Conservation (phyloP, 192 early-diverging fungal genomes). For the Rhizophagus sp. region DNA sequence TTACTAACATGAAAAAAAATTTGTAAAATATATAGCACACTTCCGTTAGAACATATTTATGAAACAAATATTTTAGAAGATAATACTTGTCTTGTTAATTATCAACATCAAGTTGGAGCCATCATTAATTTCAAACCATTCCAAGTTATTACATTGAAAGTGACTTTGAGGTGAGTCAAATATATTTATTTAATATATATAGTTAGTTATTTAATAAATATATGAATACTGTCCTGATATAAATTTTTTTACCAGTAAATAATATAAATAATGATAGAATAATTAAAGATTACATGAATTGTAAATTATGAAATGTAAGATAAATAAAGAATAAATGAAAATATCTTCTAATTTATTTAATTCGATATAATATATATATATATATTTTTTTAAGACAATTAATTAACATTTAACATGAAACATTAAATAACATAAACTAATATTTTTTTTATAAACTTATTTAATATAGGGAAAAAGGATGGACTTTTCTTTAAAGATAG, state of each 20-base stretch:
- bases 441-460: no score
- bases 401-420: no score
- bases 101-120: constrained; percentile 38
- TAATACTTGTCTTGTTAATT: constrained; percentile 37
- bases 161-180: constrained; percentile 31
- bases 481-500: not conserved
- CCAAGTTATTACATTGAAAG: constrained; percentile 63
- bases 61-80: constrained; percentile 86
- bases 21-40: constrained; percentile 41
- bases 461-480: not conserved
- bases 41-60: constrained; percentile 51
- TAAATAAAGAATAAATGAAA: no score
- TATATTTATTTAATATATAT: not conserved
- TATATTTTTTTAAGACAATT: no score
- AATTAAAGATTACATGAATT: not conserved
- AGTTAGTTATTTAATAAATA: not conserved
- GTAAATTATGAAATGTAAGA: no score
- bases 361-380: no score
- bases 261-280: not conserved
- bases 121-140: constrained; percentile 61
- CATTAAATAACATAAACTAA: no score
- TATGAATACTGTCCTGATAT: not conserved
- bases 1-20: not conserved
- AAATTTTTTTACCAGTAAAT: not conserved
- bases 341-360: no score